Percentiles rank a stretch among this genome's conserved stretches.
Conservation (phyloP, 495 filamentous ascomycete genomes). For the Margaritispora aquatica region DNA sequence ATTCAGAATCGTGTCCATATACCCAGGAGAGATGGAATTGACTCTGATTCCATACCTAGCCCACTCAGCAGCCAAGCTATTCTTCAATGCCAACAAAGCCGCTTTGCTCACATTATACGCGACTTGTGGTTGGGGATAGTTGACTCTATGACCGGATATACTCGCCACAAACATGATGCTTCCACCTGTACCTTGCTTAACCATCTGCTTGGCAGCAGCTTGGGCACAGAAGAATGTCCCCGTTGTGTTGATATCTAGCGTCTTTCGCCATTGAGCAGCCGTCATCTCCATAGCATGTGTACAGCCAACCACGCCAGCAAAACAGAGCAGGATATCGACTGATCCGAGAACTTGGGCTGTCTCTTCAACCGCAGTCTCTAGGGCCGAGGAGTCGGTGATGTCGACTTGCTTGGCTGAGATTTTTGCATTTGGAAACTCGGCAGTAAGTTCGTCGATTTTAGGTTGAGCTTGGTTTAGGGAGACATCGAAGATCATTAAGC, state of each 20-base stretch:
- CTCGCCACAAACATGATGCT: constrained; percentile 61
- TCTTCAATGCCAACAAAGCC: constrained; percentile 51
- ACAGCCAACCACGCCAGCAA: constrained; percentile 62
- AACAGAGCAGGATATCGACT: constrained; percentile 54
- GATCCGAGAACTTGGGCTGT: constrained; percentile 38
- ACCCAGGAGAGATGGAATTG: constrained; percentile 66
- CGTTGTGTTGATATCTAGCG: constrained; percentile 62
- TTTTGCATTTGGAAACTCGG: constrained; percentile 46
- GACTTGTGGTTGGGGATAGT: constrained; percentile 63
- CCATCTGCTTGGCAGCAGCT: constrained; percentile 51
- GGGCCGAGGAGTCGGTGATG: constrained; percentile 48
- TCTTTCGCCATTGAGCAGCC: constrained; percentile 46
- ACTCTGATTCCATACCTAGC: constrained; percentile 55
- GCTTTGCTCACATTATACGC: constrained; percentile 69
- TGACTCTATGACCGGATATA: constrained; percentile 60
- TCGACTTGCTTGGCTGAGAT: constrained; percentile 47
- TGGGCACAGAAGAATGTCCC: constrained; percentile 66
- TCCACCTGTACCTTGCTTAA: constrained; percentile 42
- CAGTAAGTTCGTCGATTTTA: constrained; percentile 35
- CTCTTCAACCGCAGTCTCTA: constrained; percentile 39
- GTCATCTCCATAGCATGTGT: constrained; percentile 49
- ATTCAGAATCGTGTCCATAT: constrained; percentile 79
- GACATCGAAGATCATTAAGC: constrained; percentile 58
- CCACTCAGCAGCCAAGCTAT: constrained; percentile 62
- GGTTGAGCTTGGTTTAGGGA: constrained; percentile 35